Base-by-base conservation (phyloP, 129 eudicot genomes). In the Ambrosia artemisiifolia region DNA sequence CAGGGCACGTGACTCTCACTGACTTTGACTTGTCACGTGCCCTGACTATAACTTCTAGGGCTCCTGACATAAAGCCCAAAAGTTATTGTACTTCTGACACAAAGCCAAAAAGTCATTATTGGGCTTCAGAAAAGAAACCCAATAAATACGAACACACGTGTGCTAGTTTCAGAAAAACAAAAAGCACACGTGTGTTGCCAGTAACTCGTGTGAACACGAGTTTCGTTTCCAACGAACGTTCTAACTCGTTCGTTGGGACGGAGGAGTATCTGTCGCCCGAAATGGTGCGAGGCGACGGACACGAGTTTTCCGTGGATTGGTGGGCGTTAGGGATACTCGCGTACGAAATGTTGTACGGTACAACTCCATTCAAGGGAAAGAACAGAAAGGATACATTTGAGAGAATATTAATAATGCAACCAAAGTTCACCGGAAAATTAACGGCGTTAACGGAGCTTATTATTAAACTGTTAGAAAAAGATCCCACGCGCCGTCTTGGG, bases 191-290 rank as follows among this genome's bases (percentile, higher is more conserved):
- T 32, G 96, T 88, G 7, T 74, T 87, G 6, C 92, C 98, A 0
- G 73, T 46, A 76, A 69, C 70, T 54, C 83, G 75, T 78, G 84
- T 34, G 63, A 71, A 55, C 55, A 14, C 20, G 11, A 78, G 80
- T 7, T 72, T 79, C 13, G 48, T 67, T 24, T 24, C 65, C 48
- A 79, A 83, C 18, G 87, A 93, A 74, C 82, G 92, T 5, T 85
- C 96, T 6, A 82, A 87, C 65, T 93, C 98, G 0, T 90, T 89
- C 38, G 98, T 93, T 7, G 98, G 98, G 4, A 93, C 98, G 17
- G 98, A 87, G 43, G 98, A 93, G 64, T 93, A 93, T 78, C 79
- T 93, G 3, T 83, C 96, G 17, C 98, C 98, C 70, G 98, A 93
- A 68, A 81, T 93, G 1, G 85, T 93, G 0, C 82, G 87, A 0